Evolutionary conservation across 305 asterid species (phyloP).

Genomic region (Solanum hybrid): DNA sequence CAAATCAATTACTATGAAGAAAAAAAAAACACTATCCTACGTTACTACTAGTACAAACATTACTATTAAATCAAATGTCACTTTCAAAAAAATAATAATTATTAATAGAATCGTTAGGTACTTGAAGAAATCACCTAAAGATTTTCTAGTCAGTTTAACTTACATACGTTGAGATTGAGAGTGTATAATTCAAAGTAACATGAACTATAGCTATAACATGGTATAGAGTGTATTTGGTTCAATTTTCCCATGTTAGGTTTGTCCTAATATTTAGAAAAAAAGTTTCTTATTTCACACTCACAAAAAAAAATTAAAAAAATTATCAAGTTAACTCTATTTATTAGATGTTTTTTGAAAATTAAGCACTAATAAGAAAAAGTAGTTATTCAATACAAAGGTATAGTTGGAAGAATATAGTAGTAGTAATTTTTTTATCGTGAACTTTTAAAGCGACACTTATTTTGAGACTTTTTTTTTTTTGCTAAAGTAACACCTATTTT

Average conservation of each 20-base stretch:
- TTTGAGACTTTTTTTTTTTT: too few relatives aligned
- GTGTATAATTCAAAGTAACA: not conserved
- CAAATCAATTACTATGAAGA: constrained; percentile 13
- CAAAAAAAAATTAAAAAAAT: too few relatives aligned
- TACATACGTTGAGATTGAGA: not conserved
- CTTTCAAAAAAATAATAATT: not conserved
- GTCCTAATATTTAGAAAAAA: not conserved
- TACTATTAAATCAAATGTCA: not conserved
- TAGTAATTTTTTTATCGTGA: too few relatives aligned
- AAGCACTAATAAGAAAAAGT: too few relatives aligned
- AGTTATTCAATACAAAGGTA: not conserved
- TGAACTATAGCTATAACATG: not conserved
- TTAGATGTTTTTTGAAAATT: not conserved
- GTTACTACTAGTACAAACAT: not conserved
- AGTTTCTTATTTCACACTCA: not conserved
- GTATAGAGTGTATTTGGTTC: not conserved
- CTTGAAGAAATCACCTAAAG: not conserved
- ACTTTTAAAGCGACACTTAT: too few relatives aligned
- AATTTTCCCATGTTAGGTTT: not conserved
- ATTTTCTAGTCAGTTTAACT: not conserved
- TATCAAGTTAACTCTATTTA: not conserved
- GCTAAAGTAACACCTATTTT: not conserved
- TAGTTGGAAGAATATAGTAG: not conserved
- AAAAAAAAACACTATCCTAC: not conserved
- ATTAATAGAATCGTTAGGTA: not conserved